Base-by-base conservation (phyloP, 352 stramenopile species). In the Phytopythium litorale region DNA sequence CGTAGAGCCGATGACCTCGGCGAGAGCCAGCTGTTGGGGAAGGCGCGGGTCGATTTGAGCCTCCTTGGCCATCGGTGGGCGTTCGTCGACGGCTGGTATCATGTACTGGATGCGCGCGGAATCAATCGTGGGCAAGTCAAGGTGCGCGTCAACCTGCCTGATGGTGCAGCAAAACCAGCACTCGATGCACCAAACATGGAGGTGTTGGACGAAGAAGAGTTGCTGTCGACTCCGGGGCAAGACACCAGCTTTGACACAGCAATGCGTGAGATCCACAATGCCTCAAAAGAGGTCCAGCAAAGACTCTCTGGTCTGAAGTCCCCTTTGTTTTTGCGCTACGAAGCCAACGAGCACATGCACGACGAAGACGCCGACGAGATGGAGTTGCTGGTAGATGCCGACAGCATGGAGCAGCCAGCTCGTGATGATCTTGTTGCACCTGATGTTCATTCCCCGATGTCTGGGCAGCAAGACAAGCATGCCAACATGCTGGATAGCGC, bases 31-130 rank as follows among this genome's bases (percentile, higher is more conserved):
- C 42, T 71, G 19, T 52, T 76, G 37, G 70, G 70, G 35, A 68
- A 66, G 23, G 56, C 58, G 18, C 48, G 23, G 7, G 59, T 74
- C 12, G 70, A 76, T 43, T 57, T 76, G 37, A 68, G 66, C 30
- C 43, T 76, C n/a, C 63, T 76, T 38, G 40, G 52, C 40, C 30
- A 52, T 33, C 56, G 70, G 7, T 73, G 63, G 70, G 32, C 46
- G 12, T 57, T 66, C 43, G 53, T 76, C 53, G 55, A 71, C 38
- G 70, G 66, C 9, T 76, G 70, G 70, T 76, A 76, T 55, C 70
- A 76, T 43, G 23, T 76, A 18, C 53, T 72, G 6, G 60, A 76
- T 49, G 38, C 38, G 13, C 51, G 66, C 16, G 55, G 67, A 28
- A 50, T 70, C 48, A 72, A 48, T 56, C 56, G 56, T 28, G 70